These are phyloP conservation scores for Pseudogymnoascus pannorum DNA, from an alignment of 2,329 filamentous ascomycete species.

Conservation along the genomic window DNA sequence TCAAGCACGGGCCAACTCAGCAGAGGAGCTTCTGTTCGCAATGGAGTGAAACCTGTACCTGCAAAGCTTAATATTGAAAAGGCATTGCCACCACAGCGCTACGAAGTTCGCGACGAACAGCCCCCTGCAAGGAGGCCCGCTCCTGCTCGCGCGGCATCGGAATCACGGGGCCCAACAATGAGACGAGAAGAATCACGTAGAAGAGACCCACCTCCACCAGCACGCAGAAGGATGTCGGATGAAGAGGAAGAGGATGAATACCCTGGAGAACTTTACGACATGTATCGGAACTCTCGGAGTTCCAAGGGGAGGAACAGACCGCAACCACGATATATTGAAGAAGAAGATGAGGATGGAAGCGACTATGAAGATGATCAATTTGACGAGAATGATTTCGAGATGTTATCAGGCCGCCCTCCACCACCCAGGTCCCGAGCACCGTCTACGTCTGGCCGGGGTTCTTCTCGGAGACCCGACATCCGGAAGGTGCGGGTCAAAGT, in stretches of 20 bases:
- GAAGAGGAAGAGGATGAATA: conserved; percentile 52
- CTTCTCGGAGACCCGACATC: conserved; percentile 57
- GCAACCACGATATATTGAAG: conserved; percentile 63
- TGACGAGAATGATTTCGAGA: conserved; percentile 74
- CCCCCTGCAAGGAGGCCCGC: conserved; percentile 32
- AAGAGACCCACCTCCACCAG: conserved; percentile 23
- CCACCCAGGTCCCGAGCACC: conserved; percentile 33
- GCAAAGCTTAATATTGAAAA: conserved; percentile 57
- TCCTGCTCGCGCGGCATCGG: conserved; percentile 43
- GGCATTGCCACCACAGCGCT: conserved; percentile 39
- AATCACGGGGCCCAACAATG: conserved; percentile 38
- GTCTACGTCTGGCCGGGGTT: conserved; percentile 39
- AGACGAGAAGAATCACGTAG: conserved; percentile 22
- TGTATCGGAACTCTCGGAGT: conserved; percentile 47
- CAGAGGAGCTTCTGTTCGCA: conserved; percentile 54
- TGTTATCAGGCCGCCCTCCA: conserved; percentile 53
- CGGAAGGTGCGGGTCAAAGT: conserved; percentile 86
- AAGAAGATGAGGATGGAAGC: conserved; percentile 70
- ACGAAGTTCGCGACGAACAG: conserved; percentile 28
- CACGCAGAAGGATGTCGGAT: conserved; percentile 23
- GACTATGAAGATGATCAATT: conserved; percentile 64
- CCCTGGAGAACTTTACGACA: conserved; percentile 53
- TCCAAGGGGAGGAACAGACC: conserved; percentile 35
- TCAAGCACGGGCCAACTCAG: conserved; percentile 33
- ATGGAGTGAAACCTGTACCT: conserved; percentile 52